These are phyloP conservation scores for Phytophthora multivora DNA, from an alignment of 352 stramenopile species.

Conservation along the genomic window DNA sequence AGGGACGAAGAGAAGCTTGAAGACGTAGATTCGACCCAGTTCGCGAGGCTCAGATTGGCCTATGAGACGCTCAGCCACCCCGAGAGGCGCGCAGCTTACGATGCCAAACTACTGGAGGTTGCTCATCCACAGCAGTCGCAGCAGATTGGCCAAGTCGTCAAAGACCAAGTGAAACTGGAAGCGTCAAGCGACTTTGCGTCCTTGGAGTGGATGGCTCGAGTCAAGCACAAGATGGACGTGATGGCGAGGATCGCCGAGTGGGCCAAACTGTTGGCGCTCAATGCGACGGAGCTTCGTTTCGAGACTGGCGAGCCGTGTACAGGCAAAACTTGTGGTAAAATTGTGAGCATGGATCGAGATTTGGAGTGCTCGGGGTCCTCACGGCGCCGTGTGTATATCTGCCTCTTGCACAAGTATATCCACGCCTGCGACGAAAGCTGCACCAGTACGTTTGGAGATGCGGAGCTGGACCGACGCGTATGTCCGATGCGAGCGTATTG, in stretches of 20 bases:
- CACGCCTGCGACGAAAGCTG: constrained; percentile 78
- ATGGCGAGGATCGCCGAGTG: constrained; percentile 81
- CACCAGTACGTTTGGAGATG: constrained; percentile 63
- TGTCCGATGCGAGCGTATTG: constrained; percentile 76
- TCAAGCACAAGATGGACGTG: constrained; percentile 89
- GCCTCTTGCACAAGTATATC: constrained; percentile 81
- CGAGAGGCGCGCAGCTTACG: constrained; percentile 54
- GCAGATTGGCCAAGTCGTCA: constrained; percentile 36
- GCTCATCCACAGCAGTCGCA: constrained; percentile 15
- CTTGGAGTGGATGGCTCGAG: constrained; percentile 80
- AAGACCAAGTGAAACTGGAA: constrained; percentile 69
- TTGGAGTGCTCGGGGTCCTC: constrained; percentile 74
- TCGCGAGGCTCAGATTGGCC: constrained; percentile 65
- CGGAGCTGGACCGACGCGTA: constrained; percentile 67
- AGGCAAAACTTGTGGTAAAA: constrained; percentile 72
- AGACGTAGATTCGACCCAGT: constrained; percentile 49
- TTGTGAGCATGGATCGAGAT: constrained; percentile 83
- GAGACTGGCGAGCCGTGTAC: constrained; percentile 69
- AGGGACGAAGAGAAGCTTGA: constrained; percentile 10
- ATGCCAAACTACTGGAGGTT: constrained; percentile 47
- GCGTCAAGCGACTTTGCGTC: constrained; percentile 76
- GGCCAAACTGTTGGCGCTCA: constrained; percentile 63
- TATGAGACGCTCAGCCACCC: constrained; percentile 82
- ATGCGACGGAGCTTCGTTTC: constrained; percentile 73
- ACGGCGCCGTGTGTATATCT: constrained; percentile 76